phyloP scores from a whole-genome alignment of 345 rosid genomes.

The Hibiscus syriacus region DNA sequence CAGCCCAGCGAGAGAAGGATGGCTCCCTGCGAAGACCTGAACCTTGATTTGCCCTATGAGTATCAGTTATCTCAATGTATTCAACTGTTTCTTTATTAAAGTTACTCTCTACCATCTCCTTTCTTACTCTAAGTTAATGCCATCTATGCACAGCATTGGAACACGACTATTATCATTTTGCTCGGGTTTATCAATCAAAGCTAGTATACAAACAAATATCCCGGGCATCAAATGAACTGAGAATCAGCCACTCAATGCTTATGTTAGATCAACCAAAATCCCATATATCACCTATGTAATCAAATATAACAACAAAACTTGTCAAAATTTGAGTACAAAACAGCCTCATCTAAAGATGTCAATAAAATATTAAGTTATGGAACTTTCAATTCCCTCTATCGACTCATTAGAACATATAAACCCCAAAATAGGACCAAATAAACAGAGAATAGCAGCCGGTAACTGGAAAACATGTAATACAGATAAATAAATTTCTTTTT shows the following conservation, averaged over 20 bases:
- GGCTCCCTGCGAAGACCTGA: constrained; percentile 28
- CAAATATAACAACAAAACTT: not conserved
- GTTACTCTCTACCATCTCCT: constrained; percentile 32
- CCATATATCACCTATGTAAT: not conserved
- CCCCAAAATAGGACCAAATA: not conserved
- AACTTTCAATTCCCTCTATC: not conserved
- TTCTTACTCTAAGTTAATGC: constrained; percentile 12
- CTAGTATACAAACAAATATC: not conserved
- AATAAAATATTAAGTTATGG: not conserved
- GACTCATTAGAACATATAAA: no score
- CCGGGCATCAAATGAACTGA: not conserved
- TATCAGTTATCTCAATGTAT: constrained; percentile 10
- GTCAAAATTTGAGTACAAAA: not conserved
- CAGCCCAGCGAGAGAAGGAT: constrained; percentile 39
- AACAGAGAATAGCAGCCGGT: not conserved
- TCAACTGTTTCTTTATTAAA: constrained; percentile 14
- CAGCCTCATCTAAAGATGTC: not conserved
- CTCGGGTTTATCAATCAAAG: not conserved
- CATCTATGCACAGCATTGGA: constrained; percentile 6
- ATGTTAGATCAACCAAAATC: not conserved
- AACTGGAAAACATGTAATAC: not conserved
- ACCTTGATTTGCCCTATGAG: constrained; percentile 19
- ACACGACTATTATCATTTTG: not conserved
- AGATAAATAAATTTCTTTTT: not conserved
- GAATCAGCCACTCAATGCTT: not conserved